Base-by-base conservation (phyloP, 768 basidiomycete genomes). In the Hirschioporus abietinus region DNA sequence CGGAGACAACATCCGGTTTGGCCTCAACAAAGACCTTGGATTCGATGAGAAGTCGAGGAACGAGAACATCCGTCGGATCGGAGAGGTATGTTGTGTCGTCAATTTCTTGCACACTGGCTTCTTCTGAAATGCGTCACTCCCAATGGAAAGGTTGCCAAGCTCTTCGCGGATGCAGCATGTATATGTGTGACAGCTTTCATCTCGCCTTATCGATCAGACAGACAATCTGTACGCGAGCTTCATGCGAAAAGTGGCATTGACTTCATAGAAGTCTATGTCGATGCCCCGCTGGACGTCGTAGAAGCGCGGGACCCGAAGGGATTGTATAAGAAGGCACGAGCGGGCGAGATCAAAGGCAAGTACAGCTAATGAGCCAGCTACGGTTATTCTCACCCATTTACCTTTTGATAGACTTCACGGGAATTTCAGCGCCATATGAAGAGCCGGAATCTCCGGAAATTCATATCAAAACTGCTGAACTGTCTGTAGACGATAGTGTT, bases 291-390 rank as follows among this genome's bases (percentile, higher is more conserved):
- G 62, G 76, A 82, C 60, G 87, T 96, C 9, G 94, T 93, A 25
- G 97, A 99, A 78, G 81, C 86, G 74, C 88, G 97, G 65, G 97
- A 99, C 76, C 97, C 97, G 1, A 99, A 99, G 77, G 96, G 97
- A 0, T 79, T 99, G 67, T 99, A 99, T 81, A 96, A 93, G 81
- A 97, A 94, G 77, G 97, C 97, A 7, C 82, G 97, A 68, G 88
- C 91, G 0, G 97, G 97, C 15, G 92, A 95, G 78, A 98, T 99
- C 73, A 94, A 93, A 86, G 94, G 96, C 94, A 66, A 64, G 80
- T 52, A 12, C 57, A 66, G 25, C 26, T 9, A 61, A 63, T 6
- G 7, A 18, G 7, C 25, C 34, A 27, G n/a, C 58, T 36, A 20
- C 42, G 30, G 30, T 26, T 65, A 60, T 62, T 27, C 60, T 64